Conservation (phyloP, 495 filamentous ascomycete species). For the Penicillium bovifimosum region DNA sequence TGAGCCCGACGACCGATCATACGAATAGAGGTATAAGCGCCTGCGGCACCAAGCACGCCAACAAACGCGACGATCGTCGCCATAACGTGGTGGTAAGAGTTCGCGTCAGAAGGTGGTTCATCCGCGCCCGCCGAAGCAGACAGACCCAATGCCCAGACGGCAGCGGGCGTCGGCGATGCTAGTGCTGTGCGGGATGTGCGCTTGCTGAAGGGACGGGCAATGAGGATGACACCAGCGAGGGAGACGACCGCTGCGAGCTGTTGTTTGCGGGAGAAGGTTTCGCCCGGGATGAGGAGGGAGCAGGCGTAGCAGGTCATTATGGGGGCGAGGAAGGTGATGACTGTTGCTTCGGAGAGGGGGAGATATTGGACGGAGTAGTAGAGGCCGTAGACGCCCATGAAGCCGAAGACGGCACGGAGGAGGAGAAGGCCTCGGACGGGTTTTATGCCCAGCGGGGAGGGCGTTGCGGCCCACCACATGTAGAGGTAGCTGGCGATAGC, state of each 20-base stretch:
- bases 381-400: constrained; percentile 78
- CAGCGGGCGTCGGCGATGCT: background rate
- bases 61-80: constrained; percentile 71
- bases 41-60: constrained; percentile 73
- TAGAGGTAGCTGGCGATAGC: constrained; percentile 60
- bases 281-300: constrained; percentile 62
- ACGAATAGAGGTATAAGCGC: constrained; percentile 74
- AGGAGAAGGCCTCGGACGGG: constrained; percentile 63
- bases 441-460: constrained; percentile 62
- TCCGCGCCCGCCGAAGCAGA: constrained; percentile 6
- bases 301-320: constrained; percentile 79
- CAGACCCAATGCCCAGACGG: constrained; percentile 1
- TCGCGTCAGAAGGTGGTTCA: constrained; percentile 28
- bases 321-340: constrained; percentile 85
- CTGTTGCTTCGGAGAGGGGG: constrained; percentile 83
- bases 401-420: constrained; percentile 65
- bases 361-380: constrained; percentile 85
- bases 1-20: constrained; percentile 83
- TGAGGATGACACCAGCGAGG: constrained; percentile 75
- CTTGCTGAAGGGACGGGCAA: constrained; percentile 62
- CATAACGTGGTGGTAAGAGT: constrained; percentile 57
- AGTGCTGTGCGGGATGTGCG: background rate
- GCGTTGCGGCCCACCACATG: constrained; percentile 65
- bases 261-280: constrained; percentile 75
- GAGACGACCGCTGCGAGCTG: constrained; percentile 72